phyloP scores from a whole-genome alignment of 345 rosid species.

The Brassica incana region DNA sequence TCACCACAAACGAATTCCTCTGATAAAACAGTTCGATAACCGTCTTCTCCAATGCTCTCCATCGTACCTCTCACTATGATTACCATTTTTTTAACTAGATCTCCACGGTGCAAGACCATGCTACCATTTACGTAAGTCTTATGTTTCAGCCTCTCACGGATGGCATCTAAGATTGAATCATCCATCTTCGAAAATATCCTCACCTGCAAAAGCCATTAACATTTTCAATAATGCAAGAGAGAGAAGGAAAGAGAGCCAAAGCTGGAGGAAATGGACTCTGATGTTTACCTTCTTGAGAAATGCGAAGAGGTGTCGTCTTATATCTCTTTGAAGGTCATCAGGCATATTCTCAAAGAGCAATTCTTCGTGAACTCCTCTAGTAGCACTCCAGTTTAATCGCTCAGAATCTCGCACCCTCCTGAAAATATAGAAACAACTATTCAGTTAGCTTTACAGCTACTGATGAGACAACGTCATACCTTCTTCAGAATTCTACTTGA shows the following conservation, averaged over 20 bases:
- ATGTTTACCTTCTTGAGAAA: neutral
- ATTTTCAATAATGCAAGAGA: neutral
- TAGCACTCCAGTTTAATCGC: neutral
- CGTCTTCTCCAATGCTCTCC: neutral
- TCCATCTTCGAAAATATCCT: neutral
- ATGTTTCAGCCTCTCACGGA: neutral
- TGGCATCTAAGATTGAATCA: neutral
- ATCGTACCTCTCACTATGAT: neutral
- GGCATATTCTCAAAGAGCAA: neutral
- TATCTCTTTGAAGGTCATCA: neutral
- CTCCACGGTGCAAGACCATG: neutral
- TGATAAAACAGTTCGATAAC: neutral
- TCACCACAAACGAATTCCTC: neutral
- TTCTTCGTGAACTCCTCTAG: neutral
- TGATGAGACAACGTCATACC: neutral
- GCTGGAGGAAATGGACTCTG: neutral
- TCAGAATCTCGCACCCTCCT: neutral
- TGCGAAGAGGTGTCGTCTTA: neutral
- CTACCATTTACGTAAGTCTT: neutral
- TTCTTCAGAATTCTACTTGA: neutral
- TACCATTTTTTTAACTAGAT: neutral
- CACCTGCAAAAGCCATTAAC: neutral
- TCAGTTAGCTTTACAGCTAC: neutral
- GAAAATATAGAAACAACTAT: neutral
- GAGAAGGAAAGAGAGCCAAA: neutral